Base-by-base conservation (phyloP, 208 protist genomes). In the Acanthamoeba triangularis region DNA sequence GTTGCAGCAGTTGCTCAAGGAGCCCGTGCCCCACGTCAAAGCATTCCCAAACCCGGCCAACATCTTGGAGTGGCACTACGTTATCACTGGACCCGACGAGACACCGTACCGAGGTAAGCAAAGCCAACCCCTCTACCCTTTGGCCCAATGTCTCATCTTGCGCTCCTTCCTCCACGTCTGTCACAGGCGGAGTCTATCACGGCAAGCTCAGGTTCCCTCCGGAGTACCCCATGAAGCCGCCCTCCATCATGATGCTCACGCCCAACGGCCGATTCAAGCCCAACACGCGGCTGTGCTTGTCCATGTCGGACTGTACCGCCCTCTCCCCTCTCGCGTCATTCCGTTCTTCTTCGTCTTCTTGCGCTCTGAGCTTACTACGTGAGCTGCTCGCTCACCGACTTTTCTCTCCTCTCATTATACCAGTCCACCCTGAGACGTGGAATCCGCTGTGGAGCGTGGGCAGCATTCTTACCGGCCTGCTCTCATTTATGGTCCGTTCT, bases 341-440 rank as follows among this genome's bases (percentile, higher is more conserved):
- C 18, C 37, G 8, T 25, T 88, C n/a, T 59, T 30, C 8, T 61
- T 88, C n/a, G n/a, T n/a, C 52, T 59, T 59, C 44, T 47, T 11
- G 44, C 44, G 44, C 37, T 41, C 7, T 47, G 44, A 25, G n/a
- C 37, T 47, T 4, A 8, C 35, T 23, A 69, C 30, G 35, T 84
- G 35, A 1, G n/a, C 37, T 47, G 16, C 18, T 84, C 61, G 25
- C 28, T 30, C 10, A 67, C 28, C 14, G 3, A 67, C n/a, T n/a
- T n/a, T n/a, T n/a, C 49, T 20, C 49, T 47, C 16, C 33, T 30
- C 18, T 88, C 41, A 59, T 23, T 59, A 0, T 11, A 8, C 41
- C 33, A 94, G 90, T 94, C 88, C 97, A 98, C 33, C 95, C 96
- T 3, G 97, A 98, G 90, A 91, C 78, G 0, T 98, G 97, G 97